Evolutionary conservation across 2,329 filamentous ascomycete species (phyloP).

Genomic region (Erysiphe neolycopersici): DNA sequence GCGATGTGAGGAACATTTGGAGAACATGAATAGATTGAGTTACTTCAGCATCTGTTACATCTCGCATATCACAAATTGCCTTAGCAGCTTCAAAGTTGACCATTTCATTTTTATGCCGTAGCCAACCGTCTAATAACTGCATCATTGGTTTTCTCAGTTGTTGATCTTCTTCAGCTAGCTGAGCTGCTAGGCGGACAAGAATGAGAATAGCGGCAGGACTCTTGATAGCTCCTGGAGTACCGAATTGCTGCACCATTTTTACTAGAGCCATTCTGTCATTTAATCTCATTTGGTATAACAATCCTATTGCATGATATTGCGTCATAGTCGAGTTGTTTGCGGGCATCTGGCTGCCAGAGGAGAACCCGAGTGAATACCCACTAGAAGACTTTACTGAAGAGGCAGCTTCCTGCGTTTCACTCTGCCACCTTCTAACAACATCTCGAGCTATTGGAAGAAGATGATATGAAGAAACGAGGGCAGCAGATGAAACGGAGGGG

Average conservation of each 20-base stretch:
- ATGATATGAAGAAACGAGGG: slow-evolving; percentile 90
- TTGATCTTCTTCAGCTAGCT: slow-evolving; percentile 78
- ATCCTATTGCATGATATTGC: slow-evolving; percentile 92
- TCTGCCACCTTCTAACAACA: slow-evolving; percentile 92
- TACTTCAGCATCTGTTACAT: slow-evolving; percentile 78
- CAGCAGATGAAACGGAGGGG: slow-evolving; percentile 85
- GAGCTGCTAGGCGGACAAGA: slow-evolving; percentile 75
- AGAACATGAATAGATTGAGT: slow-evolving; percentile 81
- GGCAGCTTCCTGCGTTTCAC: slow-evolving; percentile 90
- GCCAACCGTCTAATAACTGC: slow-evolving; percentile 82
- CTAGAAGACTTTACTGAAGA: slow-evolving; percentile 68
- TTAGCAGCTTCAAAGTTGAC: slow-evolving; percentile 98
- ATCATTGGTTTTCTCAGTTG: slow-evolving; percentile 88
- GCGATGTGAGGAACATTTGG: slow-evolving; percentile 89
- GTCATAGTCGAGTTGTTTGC: slow-evolving; percentile 91
- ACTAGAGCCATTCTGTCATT: slow-evolving; percentile 96
- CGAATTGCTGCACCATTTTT: slow-evolving; percentile 99
- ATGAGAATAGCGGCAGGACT: slow-evolving; percentile 80
- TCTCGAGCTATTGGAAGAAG: slow-evolving; percentile 88
- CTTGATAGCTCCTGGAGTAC: slow-evolving; percentile 72
- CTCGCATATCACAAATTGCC: slow-evolving; percentile 83
- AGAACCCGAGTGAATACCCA: slow-evolving; percentile 77
- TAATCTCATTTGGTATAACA: slow-evolving; percentile 91
- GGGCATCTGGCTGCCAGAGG: slow-evolving; percentile 44
- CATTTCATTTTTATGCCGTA: slow-evolving; percentile 97